phyloP scores from a whole-genome alignment of 352 stramenopile species.

The Pythium dissotocum region DNA sequence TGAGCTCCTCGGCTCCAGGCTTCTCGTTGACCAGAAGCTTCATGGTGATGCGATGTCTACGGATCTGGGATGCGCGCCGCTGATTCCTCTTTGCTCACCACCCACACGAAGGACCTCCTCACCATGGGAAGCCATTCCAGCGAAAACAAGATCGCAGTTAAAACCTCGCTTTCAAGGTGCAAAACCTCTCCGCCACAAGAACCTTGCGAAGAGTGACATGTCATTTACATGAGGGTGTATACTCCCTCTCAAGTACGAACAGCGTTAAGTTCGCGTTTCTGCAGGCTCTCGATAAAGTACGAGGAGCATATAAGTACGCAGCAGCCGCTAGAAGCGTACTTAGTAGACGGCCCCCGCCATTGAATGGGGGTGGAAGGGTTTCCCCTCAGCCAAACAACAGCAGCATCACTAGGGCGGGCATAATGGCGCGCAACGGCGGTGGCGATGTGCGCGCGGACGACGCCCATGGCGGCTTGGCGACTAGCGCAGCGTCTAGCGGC shows the following conservation, averaged over 20 bases:
- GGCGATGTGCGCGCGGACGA: not conserved
- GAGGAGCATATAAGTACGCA: not conserved
- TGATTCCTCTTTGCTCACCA: not conserved
- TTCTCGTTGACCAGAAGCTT: constrained; percentile 70
- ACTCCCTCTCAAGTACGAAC: constrained; percentile 14
- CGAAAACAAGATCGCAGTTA: constrained; percentile 10
- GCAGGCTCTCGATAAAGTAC: not conserved
- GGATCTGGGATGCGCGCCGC: not conserved
- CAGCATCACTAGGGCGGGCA: not conserved
- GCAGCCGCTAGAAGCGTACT: constrained; percentile 9
- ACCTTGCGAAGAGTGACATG: not conserved
- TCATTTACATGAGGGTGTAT: constrained; percentile 11
- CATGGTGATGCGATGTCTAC: constrained; percentile 27
- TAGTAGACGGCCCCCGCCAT: constrained; percentile 9
- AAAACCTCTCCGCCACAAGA: constrained; percentile 30
- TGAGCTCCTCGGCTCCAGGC: constrained; percentile 72
- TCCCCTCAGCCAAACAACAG: not conserved
- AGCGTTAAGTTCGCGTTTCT: not conserved
- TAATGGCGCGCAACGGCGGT: constrained; percentile 7
- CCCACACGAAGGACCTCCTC: not conserved
- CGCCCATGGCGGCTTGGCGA: not conserved
- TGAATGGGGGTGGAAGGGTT: constrained; percentile 3
- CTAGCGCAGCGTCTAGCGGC: not conserved
- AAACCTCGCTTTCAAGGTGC: constrained; percentile 25
- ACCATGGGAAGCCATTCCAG: constrained; percentile 8